Evolutionary conservation across 2,329 filamentous ascomycete genomes (phyloP).

Genomic region (Exophiala mesophila): DNA sequence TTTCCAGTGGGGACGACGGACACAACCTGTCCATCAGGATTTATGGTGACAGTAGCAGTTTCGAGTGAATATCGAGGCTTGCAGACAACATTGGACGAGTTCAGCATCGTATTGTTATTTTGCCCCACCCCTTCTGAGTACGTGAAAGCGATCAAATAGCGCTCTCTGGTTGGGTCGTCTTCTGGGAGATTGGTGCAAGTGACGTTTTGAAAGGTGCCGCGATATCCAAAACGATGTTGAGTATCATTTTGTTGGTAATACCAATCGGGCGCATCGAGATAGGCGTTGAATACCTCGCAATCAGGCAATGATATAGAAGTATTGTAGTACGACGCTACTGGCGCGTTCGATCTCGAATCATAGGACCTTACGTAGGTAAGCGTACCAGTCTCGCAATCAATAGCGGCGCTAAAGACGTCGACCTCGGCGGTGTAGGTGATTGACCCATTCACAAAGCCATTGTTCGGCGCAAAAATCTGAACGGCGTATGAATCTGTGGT

Average conservation of each 20-base stretch:
- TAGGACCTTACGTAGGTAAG: slow-evolving; percentile 8
- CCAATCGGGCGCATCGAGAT: slow-evolving; percentile 19
- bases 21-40: slow-evolving; percentile 12
- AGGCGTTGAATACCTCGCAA: slow-evolving; percentile 15
- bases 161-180: slow-evolving; percentile 11
- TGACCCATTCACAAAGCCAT: slow-evolving; percentile 13
- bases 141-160: slow-evolving; percentile 13
- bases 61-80: slow-evolving; percentile 16
- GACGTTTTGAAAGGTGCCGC: slow-evolving; percentile 15
- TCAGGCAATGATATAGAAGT: slow-evolving; percentile 13
- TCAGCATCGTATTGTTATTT: slow-evolving; percentile 17
- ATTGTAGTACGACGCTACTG: slow-evolving; percentile 14
- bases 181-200: slow-evolving; percentile 16
- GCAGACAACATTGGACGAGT: slow-evolving; percentile 22
- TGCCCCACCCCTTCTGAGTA: slow-evolving; percentile 19
- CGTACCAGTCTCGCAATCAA: slow-evolving; percentile 13
- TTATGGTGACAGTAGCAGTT: slow-evolving; percentile 10
- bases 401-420: slow-evolving; percentile 17
- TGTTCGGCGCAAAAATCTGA: slow-evolving; percentile 12
- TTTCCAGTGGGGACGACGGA: slow-evolving; percentile 12
- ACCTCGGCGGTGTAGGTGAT: slow-evolving; percentile 16
- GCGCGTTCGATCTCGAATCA: slow-evolving; percentile 1
- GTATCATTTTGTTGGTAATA: slow-evolving; percentile 14
- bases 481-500: slow-evolving; percentile 11
- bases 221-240: slow-evolving; percentile 16